These are phyloP conservation scores for Paramecium caudatum DNA, from an alignment of 73 alveolate genomes.

Conservation along the genomic window DNA sequence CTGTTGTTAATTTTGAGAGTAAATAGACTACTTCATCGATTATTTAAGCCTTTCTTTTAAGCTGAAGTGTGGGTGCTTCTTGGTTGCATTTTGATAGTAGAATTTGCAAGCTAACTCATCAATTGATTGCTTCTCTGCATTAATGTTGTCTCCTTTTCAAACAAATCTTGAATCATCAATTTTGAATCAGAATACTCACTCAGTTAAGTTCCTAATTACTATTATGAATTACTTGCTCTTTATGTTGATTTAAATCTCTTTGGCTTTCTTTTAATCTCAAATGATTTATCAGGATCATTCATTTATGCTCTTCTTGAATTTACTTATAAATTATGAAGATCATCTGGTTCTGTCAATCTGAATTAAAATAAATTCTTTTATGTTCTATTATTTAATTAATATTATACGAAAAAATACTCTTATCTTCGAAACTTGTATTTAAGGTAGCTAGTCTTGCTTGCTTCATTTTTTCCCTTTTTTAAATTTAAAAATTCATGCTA, in stretches of 20 bases:
- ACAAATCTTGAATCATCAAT: neutral
- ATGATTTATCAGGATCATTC: neutral
- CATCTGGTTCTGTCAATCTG: neutral
- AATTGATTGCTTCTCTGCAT: conserved; percentile 8
- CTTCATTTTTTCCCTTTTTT: conserved; percentile 23
- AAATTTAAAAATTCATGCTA: conserved; percentile 40
- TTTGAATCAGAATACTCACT: conserved; percentile 39
- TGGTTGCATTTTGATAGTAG: too few species aligned
- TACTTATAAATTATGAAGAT: neutral
- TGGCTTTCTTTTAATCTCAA: conserved; percentile 3
- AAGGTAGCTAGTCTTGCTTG: conserved; percentile 19
- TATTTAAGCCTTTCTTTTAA: neutral
- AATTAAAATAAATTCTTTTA: conserved; percentile 12
- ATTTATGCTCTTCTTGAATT: conserved; percentile 25
- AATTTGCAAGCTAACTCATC: too few species aligned
- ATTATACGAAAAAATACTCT: neutral
- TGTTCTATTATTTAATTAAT: neutral
- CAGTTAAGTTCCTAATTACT: neutral
- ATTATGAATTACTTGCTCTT: conserved; percentile 38
- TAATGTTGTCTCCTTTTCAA: conserved; percentile 17
- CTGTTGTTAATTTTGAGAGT: conserved; percentile 5
- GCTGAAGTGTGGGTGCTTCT: too few species aligned
- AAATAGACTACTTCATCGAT: neutral
- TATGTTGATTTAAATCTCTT: neutral
- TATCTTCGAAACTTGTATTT: conserved; percentile 43